Conservation (phyloP, 169 alveolate species). For the Eimeria zaria region DNA sequence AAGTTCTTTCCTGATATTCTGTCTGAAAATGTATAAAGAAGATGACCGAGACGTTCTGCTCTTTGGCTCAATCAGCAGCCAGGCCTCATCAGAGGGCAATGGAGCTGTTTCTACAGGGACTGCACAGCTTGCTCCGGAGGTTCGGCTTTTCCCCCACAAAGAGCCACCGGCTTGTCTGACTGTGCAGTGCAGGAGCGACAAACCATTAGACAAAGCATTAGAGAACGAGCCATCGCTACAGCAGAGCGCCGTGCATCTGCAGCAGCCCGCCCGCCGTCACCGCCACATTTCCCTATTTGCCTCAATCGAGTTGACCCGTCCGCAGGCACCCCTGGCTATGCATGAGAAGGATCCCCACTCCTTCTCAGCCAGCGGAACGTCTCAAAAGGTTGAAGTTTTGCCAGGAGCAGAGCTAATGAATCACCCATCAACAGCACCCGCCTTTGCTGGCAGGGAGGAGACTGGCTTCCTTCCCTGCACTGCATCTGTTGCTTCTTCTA, state of each 20-base stretch:
- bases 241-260: background rate
- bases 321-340: background rate
- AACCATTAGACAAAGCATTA: background rate
- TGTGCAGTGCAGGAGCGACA: background rate
- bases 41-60: conserved; percentile 47
- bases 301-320: conserved; percentile 34
- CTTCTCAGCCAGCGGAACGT: background rate
- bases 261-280: conserved; percentile 19
- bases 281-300: conserved; percentile 58
- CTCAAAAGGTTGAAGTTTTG: background rate
- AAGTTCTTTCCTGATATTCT: background rate
- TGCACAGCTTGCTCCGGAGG: background rate
- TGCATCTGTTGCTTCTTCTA: background rate
- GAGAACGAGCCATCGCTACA: background rate
- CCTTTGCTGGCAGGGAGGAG: background rate
- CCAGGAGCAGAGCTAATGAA: background rate
- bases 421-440: background rate
- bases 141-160: conserved; percentile 8
- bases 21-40: conserved; percentile 2
- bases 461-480: background rate
- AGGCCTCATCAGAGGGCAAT: background rate
- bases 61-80: conserved; percentile 45
- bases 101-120: background rate
- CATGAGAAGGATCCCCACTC: background rate
- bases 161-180: background rate